Evolutionary conservation across 306 rosid species (phyloP), one percentile per base, ranked within the genome.

Genomic region (Pyrus betulifolia): DNA sequence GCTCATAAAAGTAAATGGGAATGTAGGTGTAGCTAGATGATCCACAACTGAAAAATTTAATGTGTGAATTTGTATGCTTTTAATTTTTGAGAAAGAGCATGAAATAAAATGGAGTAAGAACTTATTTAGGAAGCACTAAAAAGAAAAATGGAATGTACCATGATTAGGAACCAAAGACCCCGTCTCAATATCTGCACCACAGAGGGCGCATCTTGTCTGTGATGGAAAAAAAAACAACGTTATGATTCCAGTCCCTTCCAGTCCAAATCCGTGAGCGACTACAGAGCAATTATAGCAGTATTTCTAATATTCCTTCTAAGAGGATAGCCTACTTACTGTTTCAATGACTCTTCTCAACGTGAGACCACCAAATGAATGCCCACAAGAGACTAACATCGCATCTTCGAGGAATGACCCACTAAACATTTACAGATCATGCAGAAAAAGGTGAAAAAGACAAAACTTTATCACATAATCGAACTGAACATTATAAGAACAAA

Each of bases 291-390:
- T 28, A 67, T 8, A 58, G 33, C 59, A 67, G 46, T 33, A 55
- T 27, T 17, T 52, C 46, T 71, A 8, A 19, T 74, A 17, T 44
- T 67, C 38, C 7, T 52, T 30, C 33, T 75, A 57, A 52, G 81
- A 51, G 75, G 72, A 61, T 22, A 67, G 75, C 63, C 74, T 62
- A 81, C 97, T 85, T 89, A 95, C 99, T 60, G 87, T 89, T 81
- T 95, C 99, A 44, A 89, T 81, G 78, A 95, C 99, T 83, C 93
- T 92, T 82, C 97, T 88, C 87, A 95, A 88, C 93, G 88, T 87
- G 76, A 86, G 90, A 84, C 99, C 99, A 11, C 99, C 99, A 74
- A 95, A 95, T 72, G 99, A 95, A 87, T 95, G 99, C 80, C 99
- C 99, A 69, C 99, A 95, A 44, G 99, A 91, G 78, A 95, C 92